Conservation (phyloP, 306 rosid genomes). For the Sphenostylis stenocarpa region DNA sequence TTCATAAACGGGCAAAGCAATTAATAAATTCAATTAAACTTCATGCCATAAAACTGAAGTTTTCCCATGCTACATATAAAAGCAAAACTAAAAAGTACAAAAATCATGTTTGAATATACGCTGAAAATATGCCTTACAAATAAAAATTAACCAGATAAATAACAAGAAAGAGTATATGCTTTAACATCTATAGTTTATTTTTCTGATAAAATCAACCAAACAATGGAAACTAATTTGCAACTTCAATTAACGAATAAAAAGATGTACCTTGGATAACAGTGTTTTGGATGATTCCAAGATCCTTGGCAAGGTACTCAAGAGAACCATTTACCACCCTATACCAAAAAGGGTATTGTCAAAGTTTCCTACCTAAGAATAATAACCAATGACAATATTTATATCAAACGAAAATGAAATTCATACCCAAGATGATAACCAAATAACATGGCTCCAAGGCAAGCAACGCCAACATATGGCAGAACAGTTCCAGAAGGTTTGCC, state of each 20-base stretch:
- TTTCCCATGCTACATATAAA: background rate
- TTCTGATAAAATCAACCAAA: background rate
- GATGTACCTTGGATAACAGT: constrained; percentile 70
- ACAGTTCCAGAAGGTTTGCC: constrained; percentile 82
- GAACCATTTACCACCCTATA: constrained; percentile 93
- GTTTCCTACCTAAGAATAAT: constrained; percentile 21
- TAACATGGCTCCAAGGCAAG: constrained; percentile 92
- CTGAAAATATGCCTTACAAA: background rate
- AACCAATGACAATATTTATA: constrained; percentile 7
- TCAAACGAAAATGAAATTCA: constrained; percentile 22
- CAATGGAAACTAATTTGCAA: background rate
- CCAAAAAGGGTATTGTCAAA: constrained; percentile 34
- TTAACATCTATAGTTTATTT: background rate
- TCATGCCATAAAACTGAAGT: background rate
- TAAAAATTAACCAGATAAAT: background rate
- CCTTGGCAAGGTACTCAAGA: constrained; percentile 89
- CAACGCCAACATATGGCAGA: constrained; percentile 88
- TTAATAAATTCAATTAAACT: constrained; percentile 21
- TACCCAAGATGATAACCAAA: constrained; percentile 99
- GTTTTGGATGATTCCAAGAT: constrained; percentile 80
- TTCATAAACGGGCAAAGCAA: background rate
- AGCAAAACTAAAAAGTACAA: background rate
- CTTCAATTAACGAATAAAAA: background rate
- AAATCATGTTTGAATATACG: background rate
- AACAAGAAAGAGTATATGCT: background rate